phyloP scores from a whole-genome alignment of 257 asterid genomes.

The Apocynum venetum region DNA sequence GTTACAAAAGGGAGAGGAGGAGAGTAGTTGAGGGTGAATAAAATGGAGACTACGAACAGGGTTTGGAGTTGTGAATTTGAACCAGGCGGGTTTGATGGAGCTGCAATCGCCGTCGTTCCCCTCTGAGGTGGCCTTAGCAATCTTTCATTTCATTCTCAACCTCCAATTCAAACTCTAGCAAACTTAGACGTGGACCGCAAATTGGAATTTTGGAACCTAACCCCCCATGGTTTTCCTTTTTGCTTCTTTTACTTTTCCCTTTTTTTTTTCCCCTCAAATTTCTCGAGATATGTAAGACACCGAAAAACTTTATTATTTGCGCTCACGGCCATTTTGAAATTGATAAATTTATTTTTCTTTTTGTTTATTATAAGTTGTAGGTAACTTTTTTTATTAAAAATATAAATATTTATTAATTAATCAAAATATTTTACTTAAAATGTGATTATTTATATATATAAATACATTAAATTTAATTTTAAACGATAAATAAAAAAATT shows the following conservation, averaged over 20 bases:
- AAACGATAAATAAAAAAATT: too few relatives aligned
- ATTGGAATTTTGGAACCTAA: not conserved
- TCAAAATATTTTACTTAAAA: too few relatives aligned
- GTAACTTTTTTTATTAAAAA: too few relatives aligned
- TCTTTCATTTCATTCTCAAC: not conserved
- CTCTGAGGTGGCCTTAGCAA: not conserved
- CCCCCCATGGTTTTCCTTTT: not conserved
- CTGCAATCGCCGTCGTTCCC: not conserved
- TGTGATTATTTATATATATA: too few relatives aligned
- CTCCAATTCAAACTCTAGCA: conserved; percentile 2
- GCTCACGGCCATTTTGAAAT: too few relatives aligned
- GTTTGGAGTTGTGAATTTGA: not conserved
- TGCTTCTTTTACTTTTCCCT: not conserved
- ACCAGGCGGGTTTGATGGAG: not conserved
- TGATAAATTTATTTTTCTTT: too few relatives aligned
- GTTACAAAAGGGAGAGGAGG: not conserved
- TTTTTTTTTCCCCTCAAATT: not conserved
- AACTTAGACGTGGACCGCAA: not conserved
- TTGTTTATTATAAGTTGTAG: too few relatives aligned
- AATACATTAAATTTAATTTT: too few relatives aligned
- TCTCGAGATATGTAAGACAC: not conserved
- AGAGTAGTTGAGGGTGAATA: not conserved
- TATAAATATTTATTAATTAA: too few relatives aligned
- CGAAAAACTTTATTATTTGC: not conserved
- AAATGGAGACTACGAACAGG: not conserved